Evolutionary conservation across 1,284 basidiomycete genomes (phyloP), one percentile per base, ranked within the genome.

Genomic region (Austroboletus novae-zelandiae): DNA sequence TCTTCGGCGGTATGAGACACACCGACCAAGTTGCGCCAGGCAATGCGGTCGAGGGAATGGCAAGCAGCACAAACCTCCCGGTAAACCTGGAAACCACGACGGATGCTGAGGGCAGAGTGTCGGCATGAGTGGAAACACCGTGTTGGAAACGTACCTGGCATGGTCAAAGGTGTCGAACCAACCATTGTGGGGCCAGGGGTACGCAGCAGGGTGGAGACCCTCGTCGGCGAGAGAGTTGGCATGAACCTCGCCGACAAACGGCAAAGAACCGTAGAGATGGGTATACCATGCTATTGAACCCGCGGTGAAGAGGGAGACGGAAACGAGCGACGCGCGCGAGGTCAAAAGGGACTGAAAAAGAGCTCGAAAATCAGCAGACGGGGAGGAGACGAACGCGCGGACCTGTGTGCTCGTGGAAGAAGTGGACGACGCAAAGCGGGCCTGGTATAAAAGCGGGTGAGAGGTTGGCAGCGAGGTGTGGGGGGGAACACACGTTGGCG

Each of bases 1-100:
- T 99, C 96, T 61, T 96, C 92, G 45, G 81, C 96, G 56, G 89
- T 93, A 77, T 99, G 97, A 35, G 94, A 98, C 52, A 98, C 93
- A 68, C 94, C 97, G 61, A 99, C 97, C 54, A 99, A 79, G 78
- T 99, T 99, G 69, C 97, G 92, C 97, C 97, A 99, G 56, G 97
- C 97, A 69, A 99, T 95, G 64, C 97, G 94, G 78, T 99, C 93
- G 54, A 99, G 86, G 43, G 97, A 99, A 74, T 99, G 97, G 75
- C 97, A 99, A 15, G 97, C 92, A 7, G 96, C 91, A 72, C 97
- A 99, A 53, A 99, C 97, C 76, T 99, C 96, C 55, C 94, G 92
- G 80, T 99, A 99, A 46, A 99, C 97, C 73, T 94, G 90, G 80
- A 97, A 99, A 29, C 97, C 97, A 68, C 97, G 87, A 66, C 97